phyloP scores from a whole-genome alignment of 192 early-diverging fungal genomes.

The Gamsiella multidivaricata region DNA sequence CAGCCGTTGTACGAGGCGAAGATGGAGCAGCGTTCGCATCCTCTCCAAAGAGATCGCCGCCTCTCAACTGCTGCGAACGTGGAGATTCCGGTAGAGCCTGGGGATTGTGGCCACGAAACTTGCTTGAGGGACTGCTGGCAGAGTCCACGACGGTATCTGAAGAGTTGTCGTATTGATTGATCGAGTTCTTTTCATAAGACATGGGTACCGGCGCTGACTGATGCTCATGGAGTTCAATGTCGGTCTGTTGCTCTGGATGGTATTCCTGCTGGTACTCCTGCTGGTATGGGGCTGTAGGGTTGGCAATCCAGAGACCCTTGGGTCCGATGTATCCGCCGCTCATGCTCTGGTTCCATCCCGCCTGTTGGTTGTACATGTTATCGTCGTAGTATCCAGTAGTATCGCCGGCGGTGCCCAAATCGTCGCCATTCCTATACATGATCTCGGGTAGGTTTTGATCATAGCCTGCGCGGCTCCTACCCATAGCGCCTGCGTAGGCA shows the following conservation, averaged over 20 bases:
- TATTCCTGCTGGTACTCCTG: conserved; percentile 21
- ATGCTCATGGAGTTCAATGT: conserved; percentile 9
- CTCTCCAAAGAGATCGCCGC: conserved; percentile 50
- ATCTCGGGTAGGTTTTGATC: conserved; percentile 50
- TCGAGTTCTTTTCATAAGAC: conserved; percentile 38
- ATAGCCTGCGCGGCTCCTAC: conserved; percentile 10
- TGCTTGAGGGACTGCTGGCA: conserved; percentile 16
- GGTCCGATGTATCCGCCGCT: conserved; percentile 31
- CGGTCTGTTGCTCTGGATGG: not conserved
- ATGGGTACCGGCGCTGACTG: not conserved
- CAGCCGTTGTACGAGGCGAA: conserved; percentile 10
- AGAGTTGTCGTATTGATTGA: conserved; percentile 33
- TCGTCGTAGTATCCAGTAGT: conserved; percentile 44
- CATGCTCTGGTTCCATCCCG: conserved; percentile 23
- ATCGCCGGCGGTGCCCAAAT: conserved; percentile 23
- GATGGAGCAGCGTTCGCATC: conserved; percentile 17
- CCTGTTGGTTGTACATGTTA: conserved; percentile 20
- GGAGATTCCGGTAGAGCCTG: conserved; percentile 41
- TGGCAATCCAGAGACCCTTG: conserved; percentile 47
- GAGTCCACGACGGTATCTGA: conserved; percentile 36
- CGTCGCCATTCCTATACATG: conserved; percentile 44
- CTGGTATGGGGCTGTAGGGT: conserved; percentile 26
- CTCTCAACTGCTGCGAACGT: conserved; percentile 37
- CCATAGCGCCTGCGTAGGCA: conserved; percentile 13
- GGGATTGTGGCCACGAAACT: conserved; percentile 43